A percentile compares a stretch with the other conserved stretches of the same genome.
These are phyloP conservation scores for Phallus indusiatus DNA, from an alignment of 768 basidiomycete species.

Conservation along the genomic window DNA sequence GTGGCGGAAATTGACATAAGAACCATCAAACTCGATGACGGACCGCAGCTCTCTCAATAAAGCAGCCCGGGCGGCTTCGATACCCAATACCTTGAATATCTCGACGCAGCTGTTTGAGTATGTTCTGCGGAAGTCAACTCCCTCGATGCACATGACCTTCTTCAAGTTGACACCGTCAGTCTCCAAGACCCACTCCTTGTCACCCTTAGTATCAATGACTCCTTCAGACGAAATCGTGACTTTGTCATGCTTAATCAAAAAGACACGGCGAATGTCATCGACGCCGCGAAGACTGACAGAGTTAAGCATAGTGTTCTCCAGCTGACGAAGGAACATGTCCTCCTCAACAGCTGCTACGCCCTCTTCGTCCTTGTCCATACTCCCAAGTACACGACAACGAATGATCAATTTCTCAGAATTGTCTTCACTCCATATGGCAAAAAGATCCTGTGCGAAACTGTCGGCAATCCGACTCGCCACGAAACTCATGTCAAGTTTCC, in stretches of 20 bases:
- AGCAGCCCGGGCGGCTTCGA: slow-evolving; percentile 92
- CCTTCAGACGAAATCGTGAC: slow-evolving; percentile 57
- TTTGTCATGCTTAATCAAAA: slow-evolving; percentile 84
- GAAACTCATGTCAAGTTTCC: slow-evolving; percentile 90
- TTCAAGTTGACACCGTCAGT: slow-evolving; percentile 96
- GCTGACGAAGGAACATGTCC: slow-evolving; percentile 90
- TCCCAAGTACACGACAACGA: slow-evolving; percentile 86
- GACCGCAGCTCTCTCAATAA: slow-evolving; percentile 89
- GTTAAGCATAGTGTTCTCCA: slow-evolving; percentile 95
- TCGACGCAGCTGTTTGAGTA: slow-evolving; percentile 97
- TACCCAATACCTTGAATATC: slow-evolving; percentile 88
- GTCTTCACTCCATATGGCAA: slow-evolving; percentile 98
- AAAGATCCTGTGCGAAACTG: slow-evolving; percentile 91
- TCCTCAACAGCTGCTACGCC: slow-evolving; percentile 70
- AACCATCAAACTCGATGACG: slow-evolving; percentile 99
- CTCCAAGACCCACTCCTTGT: slow-evolving; percentile 94
- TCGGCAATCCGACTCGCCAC: slow-evolving; percentile 91
- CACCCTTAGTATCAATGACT: slow-evolving; percentile 40
- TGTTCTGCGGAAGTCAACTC: slow-evolving; percentile 87
- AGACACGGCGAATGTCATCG: slow-evolving; percentile 81
- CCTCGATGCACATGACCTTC: slow-evolving; percentile 90
- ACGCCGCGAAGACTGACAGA: slow-evolving; percentile 94
- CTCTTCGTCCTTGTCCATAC: slow-evolving; percentile 79
- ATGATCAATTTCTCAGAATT: slow-evolving; percentile 96
- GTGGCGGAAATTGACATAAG: slow-evolving; percentile 98